Conservation (phyloP, 2,329 filamentous ascomycete species). For the Ascocoryne sarcoides region DNA sequence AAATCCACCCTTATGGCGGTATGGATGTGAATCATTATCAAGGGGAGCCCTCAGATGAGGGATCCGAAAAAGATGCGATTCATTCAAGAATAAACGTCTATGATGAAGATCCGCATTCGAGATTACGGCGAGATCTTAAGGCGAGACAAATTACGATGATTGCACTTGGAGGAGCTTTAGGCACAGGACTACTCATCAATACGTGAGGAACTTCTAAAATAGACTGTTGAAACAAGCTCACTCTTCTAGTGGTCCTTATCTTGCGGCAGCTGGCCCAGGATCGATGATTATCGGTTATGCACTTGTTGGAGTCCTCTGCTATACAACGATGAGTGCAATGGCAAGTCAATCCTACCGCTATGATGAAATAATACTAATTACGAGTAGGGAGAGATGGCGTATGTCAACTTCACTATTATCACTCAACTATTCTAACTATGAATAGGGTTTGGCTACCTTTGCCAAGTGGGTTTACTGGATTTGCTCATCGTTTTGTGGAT, state of each 20-base stretch:
- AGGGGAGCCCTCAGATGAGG: slow-evolving; percentile 9
- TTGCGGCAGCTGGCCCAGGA: slow-evolving; percentile 45
- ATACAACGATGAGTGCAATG: slow-evolving; percentile 71
- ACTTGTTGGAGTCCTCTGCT: slow-evolving; percentile 63
- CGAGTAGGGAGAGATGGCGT: slow-evolving; percentile 63
- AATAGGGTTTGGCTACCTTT: slow-evolving; percentile 64
- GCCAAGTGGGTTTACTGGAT: slow-evolving; percentile 71
- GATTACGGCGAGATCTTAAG: slow-evolving; percentile 42
- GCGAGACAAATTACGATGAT: slow-evolving; percentile 52
- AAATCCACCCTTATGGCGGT: slow-evolving; percentile 8
- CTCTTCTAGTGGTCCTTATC: slow-evolving; percentile 27
- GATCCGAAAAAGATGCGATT: slow-evolving; percentile 12
- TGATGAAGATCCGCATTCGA: slow-evolving; percentile 19
- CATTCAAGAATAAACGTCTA: slow-evolving; percentile 9
- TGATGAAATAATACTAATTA: background rate
- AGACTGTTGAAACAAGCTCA: slow-evolving; percentile 3
- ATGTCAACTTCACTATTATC: background rate
- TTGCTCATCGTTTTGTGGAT: slow-evolving; percentile 70
- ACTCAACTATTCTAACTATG: background rate
- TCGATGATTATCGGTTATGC: slow-evolving; percentile 65
- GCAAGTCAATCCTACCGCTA: slow-evolving; percentile 9
- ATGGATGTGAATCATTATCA: slow-evolving; percentile 11
- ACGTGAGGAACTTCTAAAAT: slow-evolving; percentile 29
- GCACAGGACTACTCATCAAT: slow-evolving; percentile 59
- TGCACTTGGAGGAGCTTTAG: slow-evolving; percentile 60